Evolutionary conservation across 108 stramenopile species (phyloP), one percentile per base, ranked within the genome.

Genomic region (Ochromonas danica): DNA sequence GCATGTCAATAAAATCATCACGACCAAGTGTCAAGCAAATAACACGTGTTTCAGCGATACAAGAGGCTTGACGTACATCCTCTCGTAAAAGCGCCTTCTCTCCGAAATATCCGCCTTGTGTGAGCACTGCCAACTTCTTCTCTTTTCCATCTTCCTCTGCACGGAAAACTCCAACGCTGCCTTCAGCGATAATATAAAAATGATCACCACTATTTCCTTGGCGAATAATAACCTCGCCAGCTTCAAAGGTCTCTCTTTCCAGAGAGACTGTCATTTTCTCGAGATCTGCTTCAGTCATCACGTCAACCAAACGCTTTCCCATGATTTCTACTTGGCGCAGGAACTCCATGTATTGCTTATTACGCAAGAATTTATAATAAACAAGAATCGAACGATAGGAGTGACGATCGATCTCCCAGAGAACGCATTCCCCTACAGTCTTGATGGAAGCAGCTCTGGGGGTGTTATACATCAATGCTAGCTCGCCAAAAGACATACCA

Each of bases 41-140:
- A 25, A 81, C 80, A 0, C 40, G 31, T 0, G 78, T 61, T n/a
- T 78, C n/a, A 28, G 82, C 82, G 1, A 82, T 81, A 77, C 82
- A 82, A 1, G 82, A 81, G 31, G 82, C 82, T 78, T 78, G 78
- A 22, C 82, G 77, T 1, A 78, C 77, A 61, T 96, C 95, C 43
- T 95, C 95, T 3, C 94, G 94, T 61, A 97, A 89, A 31, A 98
- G 88, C 36, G 97, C 97, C 39, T 94, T 90, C 81, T 98, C 63
- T 41, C 72, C 72, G 31, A 75, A 75, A 41, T 75, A 75, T 14
- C 40, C 72, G 38, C 72, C 72, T 36, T 27, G 36, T 6, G 6
- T 6, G 6, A 75, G 38, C 22, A 60, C 51, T 10, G 72, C 38
- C 40, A 75, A 36, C 31, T 75, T 75, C 62, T 91, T 91, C 22